These are phyloP conservation scores for Suillus fuscotomentosus DNA, from an alignment of 768 basidiomycete species.

Conservation along the genomic window DNA sequence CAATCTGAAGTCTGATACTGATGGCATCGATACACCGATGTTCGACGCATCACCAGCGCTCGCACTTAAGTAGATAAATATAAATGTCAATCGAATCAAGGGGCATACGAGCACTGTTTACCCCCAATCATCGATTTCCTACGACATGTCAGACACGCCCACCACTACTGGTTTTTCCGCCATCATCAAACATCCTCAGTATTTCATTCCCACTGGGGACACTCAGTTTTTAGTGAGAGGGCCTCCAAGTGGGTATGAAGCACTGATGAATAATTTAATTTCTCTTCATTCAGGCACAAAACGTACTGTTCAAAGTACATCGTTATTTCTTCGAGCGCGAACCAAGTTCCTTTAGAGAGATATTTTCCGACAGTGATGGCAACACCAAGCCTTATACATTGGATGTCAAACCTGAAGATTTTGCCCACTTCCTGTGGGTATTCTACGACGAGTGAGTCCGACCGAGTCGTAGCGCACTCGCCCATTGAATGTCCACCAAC, in stretches of 20 bases:
- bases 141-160: background rate
- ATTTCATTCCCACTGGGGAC: conserved; percentile 56
- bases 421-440: conserved; percentile 49
- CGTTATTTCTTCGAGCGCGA: conserved; percentile 37
- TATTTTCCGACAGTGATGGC: conserved; percentile 16
- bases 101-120: background rate
- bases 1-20: background rate
- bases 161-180: conserved; percentile 12
- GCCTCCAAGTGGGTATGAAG: background rate
- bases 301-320: conserved; percentile 33
- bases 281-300: conserved; percentile 30
- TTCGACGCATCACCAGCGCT: conserved; percentile 2
- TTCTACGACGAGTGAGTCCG: conserved; percentile 55
- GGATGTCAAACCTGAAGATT: conserved; percentile 35
- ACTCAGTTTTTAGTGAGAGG: conserved; percentile 50
- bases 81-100: too few species aligned
- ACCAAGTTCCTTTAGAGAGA: conserved; percentile 26
- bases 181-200: conserved; percentile 31
- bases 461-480: conserved; percentile 30
- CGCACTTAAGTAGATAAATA: background rate
- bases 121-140: background rate
- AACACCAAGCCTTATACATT: conserved; percentile 9
- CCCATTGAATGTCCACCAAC: background rate
- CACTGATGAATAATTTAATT: background rate
- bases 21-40: background rate